These are phyloP conservation scores for Penicillium lividum DNA, from an alignment of 495 filamentous ascomycete species.

Conservation along the genomic window DNA sequence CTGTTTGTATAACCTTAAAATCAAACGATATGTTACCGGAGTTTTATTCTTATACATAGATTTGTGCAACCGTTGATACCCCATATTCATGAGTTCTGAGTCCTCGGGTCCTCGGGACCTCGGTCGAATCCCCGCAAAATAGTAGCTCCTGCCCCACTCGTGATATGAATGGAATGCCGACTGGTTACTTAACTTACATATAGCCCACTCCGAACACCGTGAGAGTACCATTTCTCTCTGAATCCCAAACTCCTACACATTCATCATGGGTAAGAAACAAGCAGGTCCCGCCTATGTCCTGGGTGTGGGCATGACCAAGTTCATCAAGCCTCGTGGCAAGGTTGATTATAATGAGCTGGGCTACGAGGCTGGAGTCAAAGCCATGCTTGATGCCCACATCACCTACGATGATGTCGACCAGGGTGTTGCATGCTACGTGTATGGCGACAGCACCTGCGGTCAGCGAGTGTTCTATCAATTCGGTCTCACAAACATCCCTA, in stretches of 20 bases:
- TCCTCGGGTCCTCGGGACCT: constrained; percentile 32
- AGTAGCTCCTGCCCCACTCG: constrained; percentile 9
- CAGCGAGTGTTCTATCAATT: constrained; percentile 99
- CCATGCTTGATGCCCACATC: constrained; percentile 91
- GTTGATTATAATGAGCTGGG: constrained; percentile 70
- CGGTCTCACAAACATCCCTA: constrained; percentile 92
- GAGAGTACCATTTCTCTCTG: not conserved
- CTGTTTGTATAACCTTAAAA: too few relatives aligned
- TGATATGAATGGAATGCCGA: not conserved
- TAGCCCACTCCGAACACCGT: not conserved
- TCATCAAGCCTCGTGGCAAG: constrained; percentile 95
- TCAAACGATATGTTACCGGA: not conserved
- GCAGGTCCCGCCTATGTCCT: constrained; percentile 75
- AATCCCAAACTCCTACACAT: not conserved
- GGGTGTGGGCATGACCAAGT: constrained; percentile 98
- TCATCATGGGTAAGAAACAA: constrained; percentile 52
- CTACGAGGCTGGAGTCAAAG: constrained; percentile 94
- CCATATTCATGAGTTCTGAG: not conserved
- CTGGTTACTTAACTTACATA: not conserved
- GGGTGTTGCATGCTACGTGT: constrained; percentile 96
- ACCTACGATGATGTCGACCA: constrained; percentile 96
- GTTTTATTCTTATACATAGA: constrained; percentile 9
- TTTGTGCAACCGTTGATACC: constrained; percentile 15
- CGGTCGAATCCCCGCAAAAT: constrained; percentile 28
- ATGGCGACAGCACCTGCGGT: constrained; percentile 91